Conservation (phyloP, 495 filamentous ascomycete genomes). For the Aspergillus taichungensis region DNA sequence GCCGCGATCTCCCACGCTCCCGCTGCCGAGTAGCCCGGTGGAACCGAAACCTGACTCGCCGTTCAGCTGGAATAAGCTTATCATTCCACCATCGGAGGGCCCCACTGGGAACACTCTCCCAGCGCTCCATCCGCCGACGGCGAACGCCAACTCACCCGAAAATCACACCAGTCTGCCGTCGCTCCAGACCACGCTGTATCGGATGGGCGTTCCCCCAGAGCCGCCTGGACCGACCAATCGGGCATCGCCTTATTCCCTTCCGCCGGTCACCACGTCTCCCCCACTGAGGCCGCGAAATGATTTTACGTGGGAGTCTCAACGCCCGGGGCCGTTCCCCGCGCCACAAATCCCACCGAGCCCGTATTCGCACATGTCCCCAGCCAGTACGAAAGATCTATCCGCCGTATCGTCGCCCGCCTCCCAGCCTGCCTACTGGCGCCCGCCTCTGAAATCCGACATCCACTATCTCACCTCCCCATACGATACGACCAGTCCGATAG, state of each 20-base stretch:
- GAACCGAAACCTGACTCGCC: background rate
- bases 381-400: slow-evolving; percentile 30
- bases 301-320: slow-evolving; percentile 25
- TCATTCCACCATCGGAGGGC: slow-evolving; percentile 17
- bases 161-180: slow-evolving; percentile 31
- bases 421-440: slow-evolving; percentile 20
- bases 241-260: slow-evolving; percentile 15
- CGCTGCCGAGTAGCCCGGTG: no score
- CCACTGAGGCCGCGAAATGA: slow-evolving; percentile 22
- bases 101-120: slow-evolving; percentile 21
- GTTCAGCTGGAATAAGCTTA: slow-evolving; percentile 9
- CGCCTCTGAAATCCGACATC: slow-evolving; percentile 16
- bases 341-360: slow-evolving; percentile 28
- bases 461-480: slow-evolving; percentile 18
- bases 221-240: slow-evolving; percentile 14
- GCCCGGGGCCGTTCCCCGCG: slow-evolving; percentile 16
- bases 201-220: slow-evolving; percentile 12
- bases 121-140: slow-evolving; percentile 31
- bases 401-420: slow-evolving; percentile 34
- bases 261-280: slow-evolving; percentile 18
- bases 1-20: no score
- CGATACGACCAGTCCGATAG: slow-evolving; percentile 20
- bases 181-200: slow-evolving; percentile 32
- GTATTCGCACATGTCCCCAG: slow-evolving; percentile 32
- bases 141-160: slow-evolving; percentile 30